A percentile compares a stretch with the other conserved stretches of the same genome.
Conservation (phyloP, 805 yeast species). For the Brettanomyces bruxellensis region DNA sequence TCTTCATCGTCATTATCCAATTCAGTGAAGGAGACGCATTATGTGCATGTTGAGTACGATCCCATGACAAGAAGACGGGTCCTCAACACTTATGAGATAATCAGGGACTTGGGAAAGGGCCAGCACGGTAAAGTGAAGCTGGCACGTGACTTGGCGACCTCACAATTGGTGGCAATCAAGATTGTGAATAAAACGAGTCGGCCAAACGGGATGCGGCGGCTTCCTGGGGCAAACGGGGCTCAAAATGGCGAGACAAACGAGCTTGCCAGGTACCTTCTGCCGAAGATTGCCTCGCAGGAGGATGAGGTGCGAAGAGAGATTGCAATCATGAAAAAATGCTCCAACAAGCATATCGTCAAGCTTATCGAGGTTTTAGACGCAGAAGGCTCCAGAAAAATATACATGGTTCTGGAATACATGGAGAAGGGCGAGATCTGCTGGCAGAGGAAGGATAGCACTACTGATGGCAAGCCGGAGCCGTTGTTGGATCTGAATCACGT, state of each 20-base stretch:
- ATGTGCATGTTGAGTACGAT: constrained; percentile 77
- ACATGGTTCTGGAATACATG: constrained; percentile 81
- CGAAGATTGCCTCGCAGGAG: constrained; percentile 33
- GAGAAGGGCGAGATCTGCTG: constrained; percentile 88
- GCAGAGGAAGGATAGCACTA: constrained; percentile 34
- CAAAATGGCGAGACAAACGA: no score
- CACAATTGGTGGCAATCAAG: constrained; percentile 81
- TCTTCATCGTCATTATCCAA: not conserved
- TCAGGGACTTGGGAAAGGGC: constrained; percentile 86
- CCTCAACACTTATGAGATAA: constrained; percentile 82
- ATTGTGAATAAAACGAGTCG: constrained; percentile 71
- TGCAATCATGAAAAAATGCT: constrained; percentile 86
- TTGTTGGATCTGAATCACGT: constrained; percentile 58
- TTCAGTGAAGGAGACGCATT: constrained; percentile 72
- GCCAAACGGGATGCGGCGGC: constrained; percentile 38
- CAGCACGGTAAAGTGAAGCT: constrained; percentile 97
- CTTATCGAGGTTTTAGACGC: constrained; percentile 86
- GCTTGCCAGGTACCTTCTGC: not conserved
- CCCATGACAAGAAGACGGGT: constrained; percentile 76
- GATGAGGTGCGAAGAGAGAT: constrained; percentile 78
- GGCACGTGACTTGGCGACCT: constrained; percentile 61
- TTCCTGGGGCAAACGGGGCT: constrained; percentile 2
- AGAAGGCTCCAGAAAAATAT: constrained; percentile 70
- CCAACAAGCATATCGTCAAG: constrained; percentile 88
- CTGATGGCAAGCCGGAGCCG: constrained; percentile 36